These are phyloP conservation scores for Kwoniella newhampshirensis DNA, from an alignment of 768 basidiomycete genomes.

Conservation along the genomic window DNA sequence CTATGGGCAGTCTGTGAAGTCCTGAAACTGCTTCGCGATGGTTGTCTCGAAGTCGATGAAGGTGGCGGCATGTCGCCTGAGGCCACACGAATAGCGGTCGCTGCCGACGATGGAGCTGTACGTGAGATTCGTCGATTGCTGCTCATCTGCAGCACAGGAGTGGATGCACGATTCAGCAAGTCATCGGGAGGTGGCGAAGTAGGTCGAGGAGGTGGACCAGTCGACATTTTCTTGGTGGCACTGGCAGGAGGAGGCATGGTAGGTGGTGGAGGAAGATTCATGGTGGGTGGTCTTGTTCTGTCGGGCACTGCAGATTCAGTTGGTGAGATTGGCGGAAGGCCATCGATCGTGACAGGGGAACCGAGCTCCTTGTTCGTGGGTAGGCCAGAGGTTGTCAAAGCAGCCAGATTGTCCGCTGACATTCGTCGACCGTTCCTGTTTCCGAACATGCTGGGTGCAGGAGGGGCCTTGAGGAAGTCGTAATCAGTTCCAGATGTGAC, in stretches of 20 bases:
- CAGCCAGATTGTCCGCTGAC: slow-evolving; percentile 26
- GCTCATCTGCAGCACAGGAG: slow-evolving; percentile 38
- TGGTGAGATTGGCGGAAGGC: slow-evolving; percentile 28
- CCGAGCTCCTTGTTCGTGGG: slow-evolving; percentile 12
- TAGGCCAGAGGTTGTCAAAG: slow-evolving; percentile 15
- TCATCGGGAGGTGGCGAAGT: slow-evolving; percentile 90
- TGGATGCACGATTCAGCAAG: slow-evolving; percentile 76
- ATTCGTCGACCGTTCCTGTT: slow-evolving; percentile 18
- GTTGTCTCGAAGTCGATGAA: slow-evolving; percentile 27
- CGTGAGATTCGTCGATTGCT: slow-evolving; percentile 21
- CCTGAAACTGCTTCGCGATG: slow-evolving; percentile 29
- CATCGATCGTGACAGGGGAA: slow-evolving; percentile 26
- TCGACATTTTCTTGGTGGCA: slow-evolving; percentile 78
- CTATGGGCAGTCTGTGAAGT: slow-evolving; percentile 14
- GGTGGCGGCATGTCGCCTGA: slow-evolving; percentile 34
- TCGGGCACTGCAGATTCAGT: slow-evolving; percentile 22
- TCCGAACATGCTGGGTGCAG: slow-evolving; percentile 25
- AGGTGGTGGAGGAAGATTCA: slow-evolving; percentile 51
- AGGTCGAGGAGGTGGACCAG: slow-evolving; percentile 76
- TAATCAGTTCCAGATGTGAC: slow-evolving; percentile 44
- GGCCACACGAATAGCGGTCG: slow-evolving; percentile 32
- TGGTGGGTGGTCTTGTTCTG: slow-evolving; percentile 41
- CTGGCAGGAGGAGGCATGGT: slow-evolving; percentile 55
- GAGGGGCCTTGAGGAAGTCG: slow-evolving; percentile 53
- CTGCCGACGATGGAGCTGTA: slow-evolving; percentile 33